Evolutionary conservation across 1,139 yeast genomes (phyloP), one percentile per base, ranked within the genome.

Genomic region (Ogataea hybrid): DNA sequence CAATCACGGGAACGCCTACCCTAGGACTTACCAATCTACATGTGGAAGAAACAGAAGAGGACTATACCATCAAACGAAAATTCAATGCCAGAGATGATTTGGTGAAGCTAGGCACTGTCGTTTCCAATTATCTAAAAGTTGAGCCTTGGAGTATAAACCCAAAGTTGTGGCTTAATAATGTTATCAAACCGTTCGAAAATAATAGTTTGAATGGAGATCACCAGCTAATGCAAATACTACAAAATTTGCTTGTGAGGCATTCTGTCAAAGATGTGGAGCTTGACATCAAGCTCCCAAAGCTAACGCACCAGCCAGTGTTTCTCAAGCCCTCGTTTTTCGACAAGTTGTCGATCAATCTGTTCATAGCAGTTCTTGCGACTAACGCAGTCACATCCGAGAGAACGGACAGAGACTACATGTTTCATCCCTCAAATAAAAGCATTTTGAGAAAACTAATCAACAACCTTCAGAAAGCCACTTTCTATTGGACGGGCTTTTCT

Each of bases 1-100:
- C 81, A 0, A 85, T 83, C 1, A 77, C 85, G 0, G 89, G 90
- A 25, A 83, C 89, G 0, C 89, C 89, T 2, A 81, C 88, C 0
- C 72, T 84, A 0, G 89, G 89, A 0, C 62, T 82, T 44, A 81
- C 87, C 0, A 72, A 72, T 35, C 58, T 81, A 3, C 75, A 79
- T 46, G 70, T 81, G 70, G 76, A 73, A 49, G 64, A 65, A 30
- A 63, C 62, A 11, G 55, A 53, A 6, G 61, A 56, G 28, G 66
- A 61, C 29, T 69, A 67, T 43, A 56, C 60, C 1, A 61, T 67
- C 3, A 68, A 65, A 39, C 59, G 64, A 28, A 54, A 51, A 11
- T 68, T 66, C 46, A 62, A 64, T 38, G 71, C 77, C 21, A 71
- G 69, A 32, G 77, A 73, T 17, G 88, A 83, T 54, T 58, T 83